Evolutionary conservation across 2,329 filamentous ascomycete genomes (phyloP).

Genomic region (Lasiodiplodia theobromae): DNA sequence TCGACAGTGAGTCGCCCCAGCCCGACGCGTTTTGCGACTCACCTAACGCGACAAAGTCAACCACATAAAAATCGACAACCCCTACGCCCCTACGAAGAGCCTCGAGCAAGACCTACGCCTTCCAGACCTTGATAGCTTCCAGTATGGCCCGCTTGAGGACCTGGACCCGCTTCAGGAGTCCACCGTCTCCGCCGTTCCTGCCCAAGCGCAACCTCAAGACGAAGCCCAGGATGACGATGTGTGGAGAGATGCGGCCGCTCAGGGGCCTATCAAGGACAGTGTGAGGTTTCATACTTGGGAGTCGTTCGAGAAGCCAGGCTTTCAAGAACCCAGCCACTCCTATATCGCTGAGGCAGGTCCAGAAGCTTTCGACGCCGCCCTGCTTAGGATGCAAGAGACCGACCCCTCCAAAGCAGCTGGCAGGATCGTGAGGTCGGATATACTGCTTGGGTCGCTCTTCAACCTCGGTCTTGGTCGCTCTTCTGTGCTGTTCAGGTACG

Average conservation of each 20-base stretch:
- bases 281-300: conserved; percentile 71
- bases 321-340: conserved; percentile 52
- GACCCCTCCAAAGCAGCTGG: conserved; percentile 51
- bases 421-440: conserved; percentile 46
- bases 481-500: conserved; percentile 73
- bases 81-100: conserved; percentile 46
- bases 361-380: conserved; percentile 69
- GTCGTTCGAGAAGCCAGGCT: conserved; percentile 59
- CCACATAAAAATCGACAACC: conserved; percentile 47
- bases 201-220: conserved; percentile 31
- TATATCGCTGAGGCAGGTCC: conserved; percentile 75
- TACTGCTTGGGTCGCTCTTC: conserved; percentile 62
- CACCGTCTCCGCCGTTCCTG: conserved; percentile 37
- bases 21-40: conserved; percentile 36
- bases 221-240: conserved; percentile 46
- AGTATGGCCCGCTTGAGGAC: conserved; percentile 48
- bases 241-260: conserved; percentile 47
- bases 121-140: conserved; percentile 48
- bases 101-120: conserved; percentile 46
- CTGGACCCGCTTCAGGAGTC: conserved; percentile 44
- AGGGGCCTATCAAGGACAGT: conserved; percentile 42
- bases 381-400: conserved; percentile 38
- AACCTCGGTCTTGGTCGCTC: conserved; percentile 73
- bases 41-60: conserved; percentile 42
- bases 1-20: conserved; percentile 44